Conservation (phyloP, 129 eudicot genomes). For the carrot (Daucus carota) region DH1_v3.0 NC_030384.2:37160001-37160500, state of each 20-base stretch:
- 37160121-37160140: constrained; percentile 54
- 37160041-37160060: no score
- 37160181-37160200: constrained; percentile 54
- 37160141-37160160: constrained; percentile 70
- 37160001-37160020: not conserved
- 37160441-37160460: not conserved
- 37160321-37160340: not conserved
- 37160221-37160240: constrained; percentile 41
- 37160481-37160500: no score
- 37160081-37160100: no score
- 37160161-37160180: constrained; percentile 81
- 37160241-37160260: not conserved
- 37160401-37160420: not conserved
- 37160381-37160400: not conserved
- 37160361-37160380: not conserved
- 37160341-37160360: no score
- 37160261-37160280: not conserved
- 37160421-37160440: not conserved
- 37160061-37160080: not conserved
- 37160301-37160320: not conserved
- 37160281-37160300: not conserved
- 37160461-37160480: no score
- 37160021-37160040: not conserved
- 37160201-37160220: constrained; percentile 66
- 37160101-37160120: not conserved